These are phyloP conservation scores for Talaromyces sp. DNA, from an alignment of 2,329 filamentous ascomycete genomes.

Conservation along the genomic window DNA sequence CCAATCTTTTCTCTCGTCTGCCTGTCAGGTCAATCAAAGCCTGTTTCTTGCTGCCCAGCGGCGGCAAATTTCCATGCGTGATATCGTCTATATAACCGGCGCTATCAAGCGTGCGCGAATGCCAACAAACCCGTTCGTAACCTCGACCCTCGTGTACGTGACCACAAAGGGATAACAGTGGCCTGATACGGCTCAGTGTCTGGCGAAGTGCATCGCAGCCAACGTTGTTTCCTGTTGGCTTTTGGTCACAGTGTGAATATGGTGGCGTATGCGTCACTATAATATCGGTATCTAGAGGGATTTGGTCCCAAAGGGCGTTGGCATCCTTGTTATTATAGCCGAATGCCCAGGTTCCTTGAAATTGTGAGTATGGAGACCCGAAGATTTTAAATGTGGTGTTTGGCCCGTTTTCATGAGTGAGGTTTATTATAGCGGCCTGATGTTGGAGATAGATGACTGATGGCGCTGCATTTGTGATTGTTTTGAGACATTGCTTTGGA, in stretches of 20 bases:
- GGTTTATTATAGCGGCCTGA: conserved; percentile 46
- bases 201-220: conserved; percentile 55
- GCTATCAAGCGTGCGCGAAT: neutral
- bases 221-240: conserved; percentile 30
- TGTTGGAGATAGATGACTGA: conserved; percentile 58
- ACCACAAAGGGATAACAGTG: conserved; percentile 59
- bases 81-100: conserved; percentile 12
- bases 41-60: conserved; percentile 55
- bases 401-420: conserved; percentile 50
- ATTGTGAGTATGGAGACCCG: conserved; percentile 59
- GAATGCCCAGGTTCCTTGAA: conserved; percentile 56
- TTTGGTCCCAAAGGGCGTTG: conserved; percentile 50
- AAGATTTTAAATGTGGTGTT: conserved; percentile 58
- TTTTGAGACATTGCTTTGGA: conserved; percentile 45
- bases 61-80: conserved; percentile 38
- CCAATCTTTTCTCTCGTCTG: conserved; percentile 39
- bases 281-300: conserved; percentile 56
- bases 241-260: conserved; percentile 51
- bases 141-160: conserved; percentile 62
- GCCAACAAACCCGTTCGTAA: conserved; percentile 56
- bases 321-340: conserved; percentile 52
- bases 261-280: conserved; percentile 62
- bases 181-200: conserved; percentile 51
- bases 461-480: conserved; percentile 44
- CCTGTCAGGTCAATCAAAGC: conserved; percentile 57